Evolutionary conservation across 164 flowering plant species (phyloP), one percentile per base, ranked within the genome.

Genomic region (Kingdonia uniflora): DNA sequence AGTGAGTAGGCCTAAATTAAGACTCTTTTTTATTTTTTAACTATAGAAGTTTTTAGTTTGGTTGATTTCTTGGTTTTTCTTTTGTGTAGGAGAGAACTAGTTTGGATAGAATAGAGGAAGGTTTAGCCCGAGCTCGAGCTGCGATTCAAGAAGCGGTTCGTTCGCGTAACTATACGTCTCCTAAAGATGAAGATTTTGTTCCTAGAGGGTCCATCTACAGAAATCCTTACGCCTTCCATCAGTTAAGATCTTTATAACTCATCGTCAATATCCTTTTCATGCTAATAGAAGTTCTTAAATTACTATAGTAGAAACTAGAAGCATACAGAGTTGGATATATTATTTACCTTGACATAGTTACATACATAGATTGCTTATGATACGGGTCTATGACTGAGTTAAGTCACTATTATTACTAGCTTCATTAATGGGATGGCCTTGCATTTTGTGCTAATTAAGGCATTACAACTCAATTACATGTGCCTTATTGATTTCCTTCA

Each of bases 161-260:
- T 5, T 19, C 29, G 1, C 55, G 53, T 17, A 74, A 65, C 25
- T 69, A 63, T 47, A 41, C 63, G 8, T 68, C 76, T 5, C 15
- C 55, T 0, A 69, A 37, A 51, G 47, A 58, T 1, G 70, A 67
- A 56, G 55, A 11, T 22, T 79, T 73, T 62, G 19, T 77, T 6
- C 80, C 81, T 1, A 74, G 61, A 56, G 81, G 81, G 46, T 38
- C 71, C 33, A 48, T 80, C 20, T 82, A 82, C 63, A 61, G 75
- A 52, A 78, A 82, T 53, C 54, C 76, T 19, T 58, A 61, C 41
- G 80, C 78, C 2, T 82, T 82, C 64, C 73, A 74, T 57, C 89
- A 80, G 81, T 79, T 59, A 63, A 64, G 66, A 47, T 55, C 54
- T 26, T 16, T 2, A 42, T 52, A 33, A 13, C 25, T 37, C 42